Conservation (phyloP, 2,329 filamentous ascomycete genomes). For the Hypoxylon sp. region DNA sequence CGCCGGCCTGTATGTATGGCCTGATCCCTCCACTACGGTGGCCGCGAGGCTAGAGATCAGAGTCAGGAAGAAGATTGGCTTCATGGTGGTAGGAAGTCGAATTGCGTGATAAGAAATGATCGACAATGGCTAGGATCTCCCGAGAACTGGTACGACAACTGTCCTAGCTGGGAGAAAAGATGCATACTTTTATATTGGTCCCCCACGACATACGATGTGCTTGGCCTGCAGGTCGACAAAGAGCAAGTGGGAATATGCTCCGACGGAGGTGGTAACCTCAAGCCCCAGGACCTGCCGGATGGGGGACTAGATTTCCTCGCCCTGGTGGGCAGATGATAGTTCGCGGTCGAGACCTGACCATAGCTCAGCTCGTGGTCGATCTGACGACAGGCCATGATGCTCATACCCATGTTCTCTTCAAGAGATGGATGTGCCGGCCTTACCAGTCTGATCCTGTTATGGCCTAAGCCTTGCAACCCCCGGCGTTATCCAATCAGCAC, state of each 20-base stretch:
- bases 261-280: slow-evolving; percentile 29
- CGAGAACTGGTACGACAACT: slow-evolving; percentile 34
- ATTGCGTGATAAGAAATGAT: slow-evolving; percentile 40
- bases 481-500: slow-evolving; percentile 35
- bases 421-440: slow-evolving; percentile 39
- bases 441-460: slow-evolving; percentile 33
- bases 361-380: slow-evolving; percentile 37
- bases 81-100: slow-evolving; percentile 31
- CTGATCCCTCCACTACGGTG: slow-evolving; percentile 31
- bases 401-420: slow-evolving; percentile 25
- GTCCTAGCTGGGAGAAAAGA: slow-evolving; percentile 36
- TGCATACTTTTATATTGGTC: slow-evolving; percentile 45
- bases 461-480: slow-evolving; percentile 34
- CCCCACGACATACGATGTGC: slow-evolving; percentile 10
- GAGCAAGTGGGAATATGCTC: slow-evolving; percentile 30
- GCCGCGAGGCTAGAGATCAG: slow-evolving; percentile 45
- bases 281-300: slow-evolving; percentile 45
- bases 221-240: slow-evolving; percentile 25
- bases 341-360: slow-evolving; percentile 38
- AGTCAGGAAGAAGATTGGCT: slow-evolving; percentile 35
- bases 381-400: slow-evolving; percentile 26
- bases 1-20: slow-evolving; percentile 31
- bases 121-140: slow-evolving; percentile 35
- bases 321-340: slow-evolving; percentile 39
- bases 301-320: slow-evolving; percentile 38